These are phyloP conservation scores for Hortiboletus flavorubellus DNA, from an alignment of 768 basidiomycete genomes.

Conservation along the genomic window DNA sequence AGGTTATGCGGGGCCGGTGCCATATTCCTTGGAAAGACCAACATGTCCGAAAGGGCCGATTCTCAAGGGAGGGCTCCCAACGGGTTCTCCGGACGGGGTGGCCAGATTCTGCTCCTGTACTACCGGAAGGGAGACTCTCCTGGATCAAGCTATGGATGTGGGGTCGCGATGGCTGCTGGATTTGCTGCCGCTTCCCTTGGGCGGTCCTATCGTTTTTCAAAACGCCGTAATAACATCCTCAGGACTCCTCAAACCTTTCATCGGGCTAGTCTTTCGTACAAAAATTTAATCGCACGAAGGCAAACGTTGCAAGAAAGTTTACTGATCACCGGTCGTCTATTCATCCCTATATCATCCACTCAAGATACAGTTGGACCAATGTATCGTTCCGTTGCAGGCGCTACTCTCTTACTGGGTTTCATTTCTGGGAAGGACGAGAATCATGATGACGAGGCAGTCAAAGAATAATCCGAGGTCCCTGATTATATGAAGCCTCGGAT, in stretches of 20 bases:
- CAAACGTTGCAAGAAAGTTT: neutral
- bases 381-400: slow-evolving; percentile 51
- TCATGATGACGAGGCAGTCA: slow-evolving; percentile 43
- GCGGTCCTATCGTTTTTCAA: slow-evolving; percentile 48
- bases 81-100: slow-evolving; percentile 47
- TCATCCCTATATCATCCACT: slow-evolving; percentile 53
- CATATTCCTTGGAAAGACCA: slow-evolving; percentile 42
- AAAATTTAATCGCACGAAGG: slow-evolving; percentile 25
- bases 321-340: slow-evolving; percentile 25
- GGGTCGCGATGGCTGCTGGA: slow-evolving; percentile 40
- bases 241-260: slow-evolving; percentile 37
- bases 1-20: slow-evolving; percentile 32
- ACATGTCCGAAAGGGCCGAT: slow-evolving; percentile 45
- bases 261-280: slow-evolving; percentile 39
- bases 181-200: slow-evolving; percentile 42
- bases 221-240: slow-evolving; percentile 40
- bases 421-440: slow-evolving; percentile 54
- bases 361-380: slow-evolving; percentile 63
- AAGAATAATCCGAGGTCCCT: slow-evolving; percentile 51
- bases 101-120: slow-evolving; percentile 42
- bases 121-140: slow-evolving; percentile 39
- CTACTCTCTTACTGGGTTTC: slow-evolving; percentile 48
- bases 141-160: slow-evolving; percentile 45
- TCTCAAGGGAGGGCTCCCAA: slow-evolving; percentile 37
- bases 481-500: slow-evolving; percentile 53